Base-by-base conservation (phyloP, 768 basidiomycete genomes). In the Suillus tomentosus region DNA sequence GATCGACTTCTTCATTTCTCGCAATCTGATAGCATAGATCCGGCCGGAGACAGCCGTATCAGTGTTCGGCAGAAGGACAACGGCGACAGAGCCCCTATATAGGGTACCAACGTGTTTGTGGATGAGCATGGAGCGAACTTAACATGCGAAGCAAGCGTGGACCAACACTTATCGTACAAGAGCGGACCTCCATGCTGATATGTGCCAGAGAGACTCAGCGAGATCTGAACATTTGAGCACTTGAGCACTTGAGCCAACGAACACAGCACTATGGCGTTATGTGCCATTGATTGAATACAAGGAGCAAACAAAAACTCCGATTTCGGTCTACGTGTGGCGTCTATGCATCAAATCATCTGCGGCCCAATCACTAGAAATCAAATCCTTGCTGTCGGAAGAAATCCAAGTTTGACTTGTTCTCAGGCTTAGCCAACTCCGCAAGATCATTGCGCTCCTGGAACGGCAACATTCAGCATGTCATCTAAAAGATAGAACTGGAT, bases 381-480 rank as follows among this genome's bases (percentile, higher is more conserved):
- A 98, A 94, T 4, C 95, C 95, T 65, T 92, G 88, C 66, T 80
- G 80, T 55, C 93, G 83, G 81, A 98, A 99, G 45, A 82, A 70
- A 53, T 90, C 84, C 63, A 97, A 77, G 70, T 84, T 84, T 45
- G 84, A 79, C 63, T 85, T 89, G 22, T 82, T 81, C 69, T 84
- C 85, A 17, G 84, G 80, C 71, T 85, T 84, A 4, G 93, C 89
- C 66, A 86, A 74, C 34, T 94, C 91, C 14, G 91, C 94, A 40
- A 99, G 82, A 69, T 98, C 95, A 51, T 79, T 78, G 34, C 94
- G 91, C 48, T 90, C 84, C 95, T 96, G 69, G 19, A 53, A 36
- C 27, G 17, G 34, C 19, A 43, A 61, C 43, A 8, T 56, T 50
- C 14, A 59, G 39, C 11, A 10, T 2, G 3, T 11, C 10, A 31